A percentile compares a stretch with the other conserved stretches of the same genome.
Evolutionary conservation across 176 grass and related monocot species (phyloP).

Genomic region (Eragrostis nindensis): DNA sequence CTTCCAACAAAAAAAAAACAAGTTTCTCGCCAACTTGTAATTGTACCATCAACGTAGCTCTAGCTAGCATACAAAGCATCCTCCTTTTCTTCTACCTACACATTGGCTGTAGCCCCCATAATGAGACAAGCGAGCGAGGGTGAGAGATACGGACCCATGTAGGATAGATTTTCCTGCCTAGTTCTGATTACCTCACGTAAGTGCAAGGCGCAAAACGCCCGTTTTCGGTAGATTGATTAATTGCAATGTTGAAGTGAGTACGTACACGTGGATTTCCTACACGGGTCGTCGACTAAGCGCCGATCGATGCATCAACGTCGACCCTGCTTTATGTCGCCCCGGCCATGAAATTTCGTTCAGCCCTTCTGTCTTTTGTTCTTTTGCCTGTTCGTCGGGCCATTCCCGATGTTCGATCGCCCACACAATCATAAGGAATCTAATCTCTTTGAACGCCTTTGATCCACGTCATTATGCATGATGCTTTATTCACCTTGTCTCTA

Average conservation of each 20-base stretch:
- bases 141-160: not conserved
- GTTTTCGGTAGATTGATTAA: not conserved
- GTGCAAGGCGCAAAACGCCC: not conserved
- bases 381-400: conserved; percentile 12
- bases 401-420: not conserved
- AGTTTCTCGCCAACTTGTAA: not conserved
- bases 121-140: not conserved
- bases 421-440: conserved; percentile 53
- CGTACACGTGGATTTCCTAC: not conserved
- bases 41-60: not conserved
- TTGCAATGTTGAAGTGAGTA: not conserved
- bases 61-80: not conserved
- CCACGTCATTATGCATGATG: conserved; percentile 42
- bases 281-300: not conserved
- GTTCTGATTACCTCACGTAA: conserved; percentile 3
- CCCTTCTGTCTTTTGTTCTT: not conserved
- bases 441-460: conserved; percentile 49
- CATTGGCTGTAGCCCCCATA: not conserved
- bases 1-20: not conserved
- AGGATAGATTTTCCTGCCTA: conserved; percentile 34
- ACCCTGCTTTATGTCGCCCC: no score
- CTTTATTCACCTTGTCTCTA: conserved; percentile 63
- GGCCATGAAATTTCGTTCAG: no score
- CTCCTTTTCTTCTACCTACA: not conserved
- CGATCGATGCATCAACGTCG: no score